Percentiles rank a stretch among this genome's conserved stretches.
Conservation (phyloP, 805 yeast genomes). For the Pichia eremophila region DNA sequence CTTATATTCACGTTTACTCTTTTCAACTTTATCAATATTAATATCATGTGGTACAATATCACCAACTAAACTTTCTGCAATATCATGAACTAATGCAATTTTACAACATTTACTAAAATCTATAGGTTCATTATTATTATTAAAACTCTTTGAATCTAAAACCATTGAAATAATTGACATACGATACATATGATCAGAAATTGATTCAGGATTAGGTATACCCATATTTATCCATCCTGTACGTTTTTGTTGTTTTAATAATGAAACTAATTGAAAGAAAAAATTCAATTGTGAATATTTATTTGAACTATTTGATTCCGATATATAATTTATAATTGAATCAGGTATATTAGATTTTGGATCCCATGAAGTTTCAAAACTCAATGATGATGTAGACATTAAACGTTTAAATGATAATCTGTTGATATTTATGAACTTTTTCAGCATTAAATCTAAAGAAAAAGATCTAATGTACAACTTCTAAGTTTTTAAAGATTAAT, state of each 20-base stretch:
- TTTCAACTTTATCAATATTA: constrained; percentile 60
- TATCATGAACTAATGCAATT: constrained; percentile 86
- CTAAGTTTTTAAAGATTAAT: no score
- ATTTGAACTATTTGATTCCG: constrained; percentile 4
- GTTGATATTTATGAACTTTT: no score
- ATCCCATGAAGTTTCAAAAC: constrained; percentile 27
- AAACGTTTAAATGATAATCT: background rate
- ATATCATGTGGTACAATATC: constrained; percentile 82
- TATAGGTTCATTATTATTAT: constrained; percentile 17
- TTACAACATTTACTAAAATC: constrained; percentile 66
- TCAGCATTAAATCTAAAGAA: no score
- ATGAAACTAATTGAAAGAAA: constrained; percentile 50
- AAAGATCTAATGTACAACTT: no score
- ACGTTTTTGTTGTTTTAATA: constrained; percentile 69
- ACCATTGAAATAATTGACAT: constrained; percentile 76
- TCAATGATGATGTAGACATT: background rate
- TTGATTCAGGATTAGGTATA: constrained; percentile 50
- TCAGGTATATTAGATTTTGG: constrained; percentile 37
- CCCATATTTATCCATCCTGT: constrained; percentile 90
- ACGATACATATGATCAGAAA: constrained; percentile 93
- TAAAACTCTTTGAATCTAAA: constrained; percentile 6
- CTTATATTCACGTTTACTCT: constrained; percentile 68
- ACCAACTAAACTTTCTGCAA: constrained; percentile 90
- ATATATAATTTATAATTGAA: constrained; percentile 26
- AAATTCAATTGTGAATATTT: constrained; percentile 25